A percentile compares a stretch with the other conserved stretches of the same genome.
Evolutionary conservation across 768 basidiomycete species (phyloP).

Genomic region (Gautieria morchelliformis): DNA sequence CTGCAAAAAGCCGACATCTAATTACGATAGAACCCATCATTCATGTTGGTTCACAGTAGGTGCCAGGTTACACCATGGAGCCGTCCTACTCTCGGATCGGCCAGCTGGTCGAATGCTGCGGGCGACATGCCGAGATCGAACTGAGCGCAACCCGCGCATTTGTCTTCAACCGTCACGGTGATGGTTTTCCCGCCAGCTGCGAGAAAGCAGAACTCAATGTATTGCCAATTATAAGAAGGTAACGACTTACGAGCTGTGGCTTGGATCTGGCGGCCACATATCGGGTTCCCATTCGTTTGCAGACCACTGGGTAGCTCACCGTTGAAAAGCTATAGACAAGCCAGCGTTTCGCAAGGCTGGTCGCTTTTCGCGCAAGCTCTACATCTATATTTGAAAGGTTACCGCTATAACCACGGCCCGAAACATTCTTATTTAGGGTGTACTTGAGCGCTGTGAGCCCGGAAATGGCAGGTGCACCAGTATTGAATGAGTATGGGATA

Average conservation of each 20-base stretch:
- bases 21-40: too few relatives aligned
- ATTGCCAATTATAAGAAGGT: neutral
- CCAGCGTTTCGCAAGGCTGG: neutral
- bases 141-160: slow-evolving; percentile 4
- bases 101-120: slow-evolving; percentile 20
- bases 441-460: neutral
- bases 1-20: too few relatives aligned
- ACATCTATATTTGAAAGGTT: neutral
- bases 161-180: slow-evolving; percentile 10
- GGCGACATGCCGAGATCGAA: slow-evolving; percentile 13
- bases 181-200: slow-evolving; percentile 6
- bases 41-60: neutral
- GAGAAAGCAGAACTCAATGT: neutral
- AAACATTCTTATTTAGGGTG: neutral
- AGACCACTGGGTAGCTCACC: slow-evolving; percentile 34
- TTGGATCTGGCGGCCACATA: slow-evolving; percentile 7
- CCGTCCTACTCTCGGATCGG: slow-evolving; percentile 16
- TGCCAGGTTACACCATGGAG: slow-evolving; percentile 18
- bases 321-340: neutral
- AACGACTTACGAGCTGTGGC: slow-evolving; percentile 4
- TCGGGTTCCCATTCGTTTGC: slow-evolving; percentile 11
- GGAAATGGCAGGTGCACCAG: slow-evolving; percentile 6
- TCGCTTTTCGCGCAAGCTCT: neutral
- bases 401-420: neutral
- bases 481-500: slow-evolving; percentile 6